phyloP scores from a whole-genome alignment of 2,329 filamentous ascomycete species.

The Fusarium annulatum region DNA sequence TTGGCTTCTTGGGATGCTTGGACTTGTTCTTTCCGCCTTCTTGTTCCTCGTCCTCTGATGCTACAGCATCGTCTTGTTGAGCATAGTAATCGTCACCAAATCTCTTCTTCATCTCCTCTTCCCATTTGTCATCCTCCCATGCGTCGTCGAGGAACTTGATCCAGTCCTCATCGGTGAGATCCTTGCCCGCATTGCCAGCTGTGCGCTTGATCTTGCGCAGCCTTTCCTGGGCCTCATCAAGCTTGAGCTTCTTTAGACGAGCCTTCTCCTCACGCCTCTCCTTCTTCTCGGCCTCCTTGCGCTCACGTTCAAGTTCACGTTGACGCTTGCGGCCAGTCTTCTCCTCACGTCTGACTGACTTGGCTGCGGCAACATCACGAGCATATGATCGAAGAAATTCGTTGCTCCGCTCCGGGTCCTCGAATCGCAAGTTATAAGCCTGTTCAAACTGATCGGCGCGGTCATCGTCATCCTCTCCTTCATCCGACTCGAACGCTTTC shows the following conservation, averaged over 20 bases:
- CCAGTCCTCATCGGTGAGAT: conserved; percentile 81
- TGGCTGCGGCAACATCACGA: conserved; percentile 82
- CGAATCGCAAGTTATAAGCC: conserved; percentile 96
- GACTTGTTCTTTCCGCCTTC: conserved; percentile 63
- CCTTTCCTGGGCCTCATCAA: conserved; percentile 90
- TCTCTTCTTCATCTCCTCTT: conserved; percentile 85
- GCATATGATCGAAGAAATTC: conserved; percentile 90
- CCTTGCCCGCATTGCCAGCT: conserved; percentile 79
- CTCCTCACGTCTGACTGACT: conserved; percentile 88
- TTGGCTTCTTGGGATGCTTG: conserved; percentile 67
- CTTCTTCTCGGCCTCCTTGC: conserved; percentile 81
- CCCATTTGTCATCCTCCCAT: conserved; percentile 92
- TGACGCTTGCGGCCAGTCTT: conserved; percentile 79
- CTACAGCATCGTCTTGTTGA: conserved; percentile 74
- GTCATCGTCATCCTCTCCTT: conserved; percentile 79
- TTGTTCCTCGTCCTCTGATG: conserved; percentile 70
- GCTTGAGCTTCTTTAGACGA: conserved; percentile 84
- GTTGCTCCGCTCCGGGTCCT: conserved; percentile 89
- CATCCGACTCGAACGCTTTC: conserved; percentile 91
- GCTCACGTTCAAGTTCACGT: conserved; percentile 80
- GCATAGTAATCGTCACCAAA: conserved; percentile 95
- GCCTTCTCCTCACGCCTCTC: conserved; percentile 84
- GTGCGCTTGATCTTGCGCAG: conserved; percentile 89
- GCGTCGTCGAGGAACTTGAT: conserved; percentile 84
- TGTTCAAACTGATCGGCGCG: conserved; percentile 89